Conservation (phyloP, 2,329 filamentous ascomycete species). For the Fusarium napiforme region DNA sequence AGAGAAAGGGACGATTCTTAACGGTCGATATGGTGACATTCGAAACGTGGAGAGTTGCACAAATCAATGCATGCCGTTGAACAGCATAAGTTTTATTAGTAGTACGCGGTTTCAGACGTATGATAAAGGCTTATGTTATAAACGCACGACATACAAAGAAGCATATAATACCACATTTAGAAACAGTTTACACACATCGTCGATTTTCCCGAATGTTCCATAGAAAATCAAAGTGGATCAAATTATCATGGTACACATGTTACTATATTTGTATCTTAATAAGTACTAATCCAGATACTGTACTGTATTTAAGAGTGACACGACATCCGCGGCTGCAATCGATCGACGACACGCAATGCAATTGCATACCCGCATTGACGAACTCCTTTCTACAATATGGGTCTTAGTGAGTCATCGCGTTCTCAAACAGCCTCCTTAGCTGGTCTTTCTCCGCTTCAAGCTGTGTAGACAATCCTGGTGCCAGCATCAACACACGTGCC, state of each 20-base stretch:
- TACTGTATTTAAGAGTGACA: slow-evolving; percentile 17
- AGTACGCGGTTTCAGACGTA: background rate
- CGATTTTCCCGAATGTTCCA: slow-evolving; percentile 11
- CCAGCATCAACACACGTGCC: slow-evolving; percentile 88
- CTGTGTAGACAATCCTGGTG: slow-evolving; percentile 80
- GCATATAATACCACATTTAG: slow-evolving; percentile 1
- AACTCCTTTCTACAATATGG: slow-evolving; percentile 8
- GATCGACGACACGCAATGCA: slow-evolving; percentile 32
- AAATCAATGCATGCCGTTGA: slow-evolving; percentile 11
- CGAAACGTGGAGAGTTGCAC: slow-evolving; percentile 15
- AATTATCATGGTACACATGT: background rate
- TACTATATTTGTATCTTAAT: slow-evolving; percentile 13
- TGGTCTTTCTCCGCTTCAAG: slow-evolving; percentile 77
- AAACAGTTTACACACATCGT: background rate
- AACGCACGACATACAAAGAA: background rate
- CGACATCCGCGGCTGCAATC: slow-evolving; percentile 4
- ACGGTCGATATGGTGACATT: slow-evolving; percentile 10
- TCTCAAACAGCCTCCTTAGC: slow-evolving; percentile 75
- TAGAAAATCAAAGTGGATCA: slow-evolving; percentile 10
- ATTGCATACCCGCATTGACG: slow-evolving; percentile 25
- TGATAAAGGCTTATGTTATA: background rate
- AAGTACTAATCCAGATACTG: slow-evolving; percentile 2
- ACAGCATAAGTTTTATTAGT: slow-evolving; percentile 1
- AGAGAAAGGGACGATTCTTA: slow-evolving; percentile 6
- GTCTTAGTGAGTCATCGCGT: slow-evolving; percentile 56